Evolutionary conservation across 2,329 filamentous ascomycete species (phyloP).

Genomic region (Dactylellina cionopaga): DNA sequence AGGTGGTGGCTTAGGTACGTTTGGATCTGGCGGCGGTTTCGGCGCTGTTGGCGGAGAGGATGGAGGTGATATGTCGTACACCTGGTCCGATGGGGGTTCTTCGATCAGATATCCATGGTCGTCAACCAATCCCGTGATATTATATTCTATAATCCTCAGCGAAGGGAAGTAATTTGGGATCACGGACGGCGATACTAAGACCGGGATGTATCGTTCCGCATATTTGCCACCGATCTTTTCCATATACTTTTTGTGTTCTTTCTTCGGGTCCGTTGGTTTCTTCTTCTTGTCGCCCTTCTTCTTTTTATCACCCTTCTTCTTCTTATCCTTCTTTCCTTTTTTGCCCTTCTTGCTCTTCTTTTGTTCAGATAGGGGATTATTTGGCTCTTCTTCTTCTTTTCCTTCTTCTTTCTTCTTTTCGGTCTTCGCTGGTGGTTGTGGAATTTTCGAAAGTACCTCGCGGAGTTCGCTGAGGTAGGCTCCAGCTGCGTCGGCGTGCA

Average conservation of each 20-base stretch:
- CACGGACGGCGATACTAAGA: conserved; percentile 83
- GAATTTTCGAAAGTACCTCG: conserved; percentile 44
- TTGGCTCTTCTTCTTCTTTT: conserved; percentile 58
- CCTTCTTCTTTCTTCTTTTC: conserved; percentile 7
- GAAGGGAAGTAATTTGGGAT: conserved; percentile 94
- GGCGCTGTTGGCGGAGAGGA: conserved; percentile 60
- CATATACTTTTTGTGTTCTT: conserved; percentile 67
- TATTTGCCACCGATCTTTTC: conserved; percentile 80
- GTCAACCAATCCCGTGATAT: conserved; percentile 76
- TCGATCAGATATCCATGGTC: conserved; percentile 64
- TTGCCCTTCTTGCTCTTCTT: conserved; percentile 56
- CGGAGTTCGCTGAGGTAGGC: conserved; percentile 50
- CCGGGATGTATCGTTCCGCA: conserved; percentile 84
- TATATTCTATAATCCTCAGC: conserved; percentile 91
- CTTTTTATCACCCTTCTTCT: conserved; percentile 60
- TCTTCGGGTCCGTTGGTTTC: conserved; percentile 64
- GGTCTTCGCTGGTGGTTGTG: conserved; percentile 23
- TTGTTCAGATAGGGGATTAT: neutral
- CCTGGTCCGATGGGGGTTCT: conserved; percentile 49
- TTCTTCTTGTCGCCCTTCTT: conserved; percentile 65
- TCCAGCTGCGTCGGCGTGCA: conserved; percentile 18
- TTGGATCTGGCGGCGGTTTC: conserved; percentile 62
- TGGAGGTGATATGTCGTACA: neutral
- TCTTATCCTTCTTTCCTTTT: conserved; percentile 54
- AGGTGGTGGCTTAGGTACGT: conserved; percentile 74